Base-by-base conservation (phyloP, 23 red algal genomes). In the Gracilaria caudata region DNA sequence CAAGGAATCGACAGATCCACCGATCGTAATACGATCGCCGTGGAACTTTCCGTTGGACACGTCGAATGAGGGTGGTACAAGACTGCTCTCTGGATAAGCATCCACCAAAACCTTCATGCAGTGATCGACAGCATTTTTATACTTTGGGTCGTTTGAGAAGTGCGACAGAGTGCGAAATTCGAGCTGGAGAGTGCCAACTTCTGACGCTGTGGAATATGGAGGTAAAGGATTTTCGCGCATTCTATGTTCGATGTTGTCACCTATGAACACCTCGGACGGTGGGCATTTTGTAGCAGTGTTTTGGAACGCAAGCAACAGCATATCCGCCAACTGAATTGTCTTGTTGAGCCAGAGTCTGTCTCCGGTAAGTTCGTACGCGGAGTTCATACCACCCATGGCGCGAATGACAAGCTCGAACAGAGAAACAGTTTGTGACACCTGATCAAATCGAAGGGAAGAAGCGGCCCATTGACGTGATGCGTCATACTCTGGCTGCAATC, bases 331-430 rank as follows among this genome's bases (percentile, higher is more conserved):
- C 36, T 89, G 66, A 1, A 74, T 57, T 2, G 80, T 73, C 78
- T 82, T 88, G 33, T 96, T 74, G 34, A 88, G 40, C 70, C 80
- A 96, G 8, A 87, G 40, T 0, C 0, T 0, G 73, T 96, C 94
- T 21, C 39, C 80, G 26, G 81, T 87, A 1, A 95, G 57, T 8
- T 83, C 40, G 58, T 95, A 86, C 20, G 88, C 81, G 20, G 78
- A 90, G 34, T 86, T 81, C 35, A 95, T 75, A 8, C 86, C 93
- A 0, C 86, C 93, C 10, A 95, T 2, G 25, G 81, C 80, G n/a
- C 87, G 87, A 56, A 95, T 95, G 39, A 83, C 79, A 68, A 82
- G 17, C 53, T 95, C 93, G 38, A 95, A 95, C 54, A 81, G 44
- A 5, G 76, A 84, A 12, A 92, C 87, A 24, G 9, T 68, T 0